Evolutionary conservation across 129 eudicot genomes (phyloP).

Genomic region (Escallonia rubra): DNA sequence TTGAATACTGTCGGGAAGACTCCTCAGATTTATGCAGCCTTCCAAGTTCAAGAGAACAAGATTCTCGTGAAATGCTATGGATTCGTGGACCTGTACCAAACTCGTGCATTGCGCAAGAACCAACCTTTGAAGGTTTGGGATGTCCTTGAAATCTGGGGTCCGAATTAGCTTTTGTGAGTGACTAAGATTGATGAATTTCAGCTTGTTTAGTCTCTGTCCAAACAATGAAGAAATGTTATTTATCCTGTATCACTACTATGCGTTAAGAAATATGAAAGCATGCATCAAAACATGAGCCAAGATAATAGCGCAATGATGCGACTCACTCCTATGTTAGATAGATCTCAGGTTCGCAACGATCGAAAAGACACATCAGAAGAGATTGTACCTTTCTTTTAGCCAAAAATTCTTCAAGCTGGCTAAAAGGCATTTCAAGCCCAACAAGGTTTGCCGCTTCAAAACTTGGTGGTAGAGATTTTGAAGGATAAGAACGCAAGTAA

Average conservation of each 20-base stretch:
- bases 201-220: neutral
- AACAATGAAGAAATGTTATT: neutral
- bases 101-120: neutral
- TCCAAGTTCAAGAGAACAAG: neutral
- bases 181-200: constrained; percentile 9
- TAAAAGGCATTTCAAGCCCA: neutral
- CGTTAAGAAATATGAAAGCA: neutral
- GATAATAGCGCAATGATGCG: no score
- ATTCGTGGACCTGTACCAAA: constrained; percentile 4
- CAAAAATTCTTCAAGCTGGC: constrained; percentile 5
- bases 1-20: neutral
- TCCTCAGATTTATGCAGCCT: neutral
- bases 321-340: no score
- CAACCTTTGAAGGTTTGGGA: constrained; percentile 4
- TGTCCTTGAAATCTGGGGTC: constrained; percentile 6
- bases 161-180: neutral
- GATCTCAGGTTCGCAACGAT: no score
- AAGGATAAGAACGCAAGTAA: neutral
- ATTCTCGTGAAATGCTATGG: neutral
- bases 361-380: no score
- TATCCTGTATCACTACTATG: no score
- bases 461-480: neutral
- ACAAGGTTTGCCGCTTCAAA: constrained; percentile 1
- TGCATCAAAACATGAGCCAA: neutral
- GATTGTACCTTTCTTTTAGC: constrained; percentile 4